These are phyloP conservation scores for Parafenestella ontariensis DNA, from an alignment of 2,329 filamentous ascomycete genomes.

Conservation along the genomic window DNA sequence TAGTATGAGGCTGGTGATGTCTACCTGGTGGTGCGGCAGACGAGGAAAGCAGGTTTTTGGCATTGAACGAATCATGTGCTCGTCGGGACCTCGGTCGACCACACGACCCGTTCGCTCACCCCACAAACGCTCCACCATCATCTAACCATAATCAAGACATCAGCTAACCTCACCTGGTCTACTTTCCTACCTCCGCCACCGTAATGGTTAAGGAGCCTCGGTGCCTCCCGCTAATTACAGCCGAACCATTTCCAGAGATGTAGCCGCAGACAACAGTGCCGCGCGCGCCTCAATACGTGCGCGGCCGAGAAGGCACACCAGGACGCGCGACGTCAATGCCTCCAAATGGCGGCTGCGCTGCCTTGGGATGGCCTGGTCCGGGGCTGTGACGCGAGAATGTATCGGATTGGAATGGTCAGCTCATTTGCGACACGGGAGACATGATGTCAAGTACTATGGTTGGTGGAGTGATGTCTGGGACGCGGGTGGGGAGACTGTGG, in stretches of 20 bases:
- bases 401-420: constrained; percentile 29
- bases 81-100: constrained; percentile 12
- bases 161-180: constrained; percentile 25
- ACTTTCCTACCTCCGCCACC: constrained; percentile 12
- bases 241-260: constrained; percentile 15
- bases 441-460: constrained; percentile 36
- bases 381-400: constrained; percentile 34
- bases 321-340: constrained; percentile 28
- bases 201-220: constrained; percentile 22
- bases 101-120: constrained; percentile 19
- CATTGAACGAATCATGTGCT: neutral
- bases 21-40: neutral
- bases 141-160: constrained; percentile 16
- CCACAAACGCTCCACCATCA: constrained; percentile 25
- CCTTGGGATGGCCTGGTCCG: constrained; percentile 23
- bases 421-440: constrained; percentile 8
- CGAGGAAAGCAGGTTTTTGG: neutral
- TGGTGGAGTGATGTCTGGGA: constrained; percentile 40
- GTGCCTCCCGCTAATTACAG: constrained; percentile 24
- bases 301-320: constrained; percentile 42
- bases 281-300: constrained; percentile 35
- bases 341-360: constrained; percentile 12
- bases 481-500: constrained; percentile 34
- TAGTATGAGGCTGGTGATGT: neutral
- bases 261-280: constrained; percentile 18